Base-by-base conservation (phyloP, 2,329 filamentous ascomycete species). In the Sporothrix euskadiensis region DNA sequence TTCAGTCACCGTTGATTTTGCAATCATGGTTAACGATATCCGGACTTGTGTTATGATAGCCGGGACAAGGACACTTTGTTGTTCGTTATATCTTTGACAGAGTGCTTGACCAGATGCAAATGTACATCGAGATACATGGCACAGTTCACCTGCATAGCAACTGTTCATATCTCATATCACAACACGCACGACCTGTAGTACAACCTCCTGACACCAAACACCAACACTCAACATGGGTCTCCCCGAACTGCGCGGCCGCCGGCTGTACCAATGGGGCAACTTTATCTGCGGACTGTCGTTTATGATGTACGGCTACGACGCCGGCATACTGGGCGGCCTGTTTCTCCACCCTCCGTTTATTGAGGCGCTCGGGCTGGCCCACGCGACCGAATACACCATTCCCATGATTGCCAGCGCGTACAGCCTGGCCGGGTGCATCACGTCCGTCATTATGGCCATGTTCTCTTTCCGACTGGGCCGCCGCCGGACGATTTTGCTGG, bases 251-350 rank as follows among this genome's bases (percentile, higher is more conserved):
- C 66, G 66, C 49, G 66, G 66, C 30, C 66, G 16, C 4, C 6
- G 3, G 30, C 49, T 69, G 32, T 69, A 69, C 66, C 47, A 30
- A 2, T 56, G 47, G 66, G 39, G 35, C 26, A 56, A 41, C 30
- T 41, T 69, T 19, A 41, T 69, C 32, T 56, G 66, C 52, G 66
- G 66, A 2, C 16, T 39, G 9, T 69, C 66, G 9, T 69, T 69
- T 30, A 56, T 56, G 49, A 69, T 69, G 66, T 69, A 69, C 19
- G 66, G 66, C n/a, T 72, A 72, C 59, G 70, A 72, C 16, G 41
- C 70, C 32, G 70, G 70, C 41, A 44, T 72, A 2, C 10, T 72
- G 3, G 70, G 70, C 44, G 70, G 70, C 12, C 5, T 72, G 12
- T 26, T 65, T 3, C 41, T 65, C 5, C 56, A 63, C 10, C 39